Base-by-base conservation (phyloP, 352 stramenopile species). In the Globisporangium heterothallicum region DNA sequence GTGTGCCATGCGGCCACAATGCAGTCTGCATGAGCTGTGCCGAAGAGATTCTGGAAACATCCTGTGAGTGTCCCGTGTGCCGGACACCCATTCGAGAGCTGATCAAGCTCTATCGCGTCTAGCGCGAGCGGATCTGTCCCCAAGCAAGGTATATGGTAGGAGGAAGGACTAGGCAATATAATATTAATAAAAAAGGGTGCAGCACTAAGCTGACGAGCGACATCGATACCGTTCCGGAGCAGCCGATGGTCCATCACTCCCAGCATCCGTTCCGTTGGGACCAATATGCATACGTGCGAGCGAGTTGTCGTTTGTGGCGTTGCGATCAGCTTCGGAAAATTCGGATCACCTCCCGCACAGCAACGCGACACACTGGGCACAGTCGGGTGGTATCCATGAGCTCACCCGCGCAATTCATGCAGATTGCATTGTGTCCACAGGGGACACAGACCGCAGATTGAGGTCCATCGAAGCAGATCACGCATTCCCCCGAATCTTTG, bases 361-460 rank as follows among this genome's bases (percentile, higher is more conserved):
- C 55, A 26, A 72, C 70, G 35, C 84, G 84, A 13, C 82, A 94
- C 49, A 94, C 82, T 4, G 84, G 81, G 22, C 84, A 94, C 16
- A 78, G 49, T 7, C 67, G 67, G 16, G 74, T 84, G 3, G 76
- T 83, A 32, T 74, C 63, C 36, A 91, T 44, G 26, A 94, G 61
- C 42, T 88, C 72, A 14, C 74, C 58, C 0, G 84, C 84, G 47
- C 84, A 94, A 56, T 74, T 58, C 76, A 87, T 88, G 50, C 84
- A 94, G 43, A 92, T 77, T n/a, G 84, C 84, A 41, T 92, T 88
- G 68, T 94, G 84, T 36, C 84, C 84, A 21, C 84, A 94, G 0
- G 84, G 84, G 18, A 94, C 80, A 34, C 82, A 92, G 5, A 93
- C 82, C 0, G 78, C 84, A 14, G 69, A 56, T 56, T 92, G 76